Evolutionary conservation across 352 stramenopile genomes (phyloP).

Genomic region (Thraustochytrium striatum): DNA sequence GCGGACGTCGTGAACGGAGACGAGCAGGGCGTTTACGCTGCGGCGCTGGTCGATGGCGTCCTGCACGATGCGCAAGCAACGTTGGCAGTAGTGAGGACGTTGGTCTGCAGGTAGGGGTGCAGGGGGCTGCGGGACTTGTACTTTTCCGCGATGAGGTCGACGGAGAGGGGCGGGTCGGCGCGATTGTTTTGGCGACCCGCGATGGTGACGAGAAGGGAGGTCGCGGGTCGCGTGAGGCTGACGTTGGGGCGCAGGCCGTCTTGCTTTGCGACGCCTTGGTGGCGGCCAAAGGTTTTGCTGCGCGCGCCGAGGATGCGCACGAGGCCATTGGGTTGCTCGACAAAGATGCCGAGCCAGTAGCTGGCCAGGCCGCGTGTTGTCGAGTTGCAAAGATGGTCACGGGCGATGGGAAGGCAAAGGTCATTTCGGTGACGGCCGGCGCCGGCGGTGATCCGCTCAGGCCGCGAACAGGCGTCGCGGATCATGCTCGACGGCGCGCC

Average conservation of each 20-base stretch:
- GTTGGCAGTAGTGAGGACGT: slow-evolving; percentile 17
- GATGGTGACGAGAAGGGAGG: too few species aligned
- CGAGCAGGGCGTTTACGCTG: not conserved
- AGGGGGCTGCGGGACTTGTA: not conserved
- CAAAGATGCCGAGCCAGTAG: slow-evolving; percentile 5
- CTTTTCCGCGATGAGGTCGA: not conserved
- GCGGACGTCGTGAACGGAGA: not conserved
- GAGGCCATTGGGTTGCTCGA: not conserved
- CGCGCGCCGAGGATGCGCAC: not conserved
- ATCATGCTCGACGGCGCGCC: not conserved
- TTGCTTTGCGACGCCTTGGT: not conserved
- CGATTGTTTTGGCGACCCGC: not conserved
- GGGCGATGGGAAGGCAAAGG: not conserved
- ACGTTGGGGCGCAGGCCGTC: too few species aligned
- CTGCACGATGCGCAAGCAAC: not conserved
- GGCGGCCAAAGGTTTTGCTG: not conserved
- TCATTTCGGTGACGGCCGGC: not conserved
- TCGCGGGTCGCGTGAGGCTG: too few species aligned
- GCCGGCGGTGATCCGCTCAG: not conserved
- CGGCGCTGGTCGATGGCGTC: not conserved
- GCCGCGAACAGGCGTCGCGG: not conserved
- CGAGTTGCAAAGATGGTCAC: not conserved
- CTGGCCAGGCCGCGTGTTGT: not conserved
- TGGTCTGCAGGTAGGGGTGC: not conserved
- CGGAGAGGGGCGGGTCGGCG: not conserved